Percentiles rank a stretch among this genome's conserved stretches.
These are phyloP conservation scores for Penicillium decumbens DNA, from an alignment of 2,329 filamentous ascomycete species.

Conservation along the genomic window DNA sequence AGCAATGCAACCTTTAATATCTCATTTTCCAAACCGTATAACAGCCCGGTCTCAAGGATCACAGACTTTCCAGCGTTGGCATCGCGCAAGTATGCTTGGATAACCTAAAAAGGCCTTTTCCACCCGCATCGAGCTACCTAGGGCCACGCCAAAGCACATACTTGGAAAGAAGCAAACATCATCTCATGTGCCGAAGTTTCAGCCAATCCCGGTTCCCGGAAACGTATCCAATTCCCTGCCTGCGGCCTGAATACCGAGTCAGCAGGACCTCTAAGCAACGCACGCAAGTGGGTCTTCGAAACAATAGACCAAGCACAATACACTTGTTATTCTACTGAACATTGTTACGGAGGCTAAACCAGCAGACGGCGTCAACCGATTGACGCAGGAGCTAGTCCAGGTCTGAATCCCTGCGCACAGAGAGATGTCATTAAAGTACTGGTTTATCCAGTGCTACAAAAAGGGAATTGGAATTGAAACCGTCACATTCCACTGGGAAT, in stretches of 20 bases:
- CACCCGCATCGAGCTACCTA: too few species aligned
- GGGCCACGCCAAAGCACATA: neutral
- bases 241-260: slow-evolving; percentile 4
- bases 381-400: neutral
- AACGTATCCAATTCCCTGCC: neutral
- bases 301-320: neutral
- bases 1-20: neutral
- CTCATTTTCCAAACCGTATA: neutral
- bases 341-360: neutral
- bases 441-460: neutral
- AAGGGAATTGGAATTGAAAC: too few species aligned
- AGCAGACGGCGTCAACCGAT: neutral
- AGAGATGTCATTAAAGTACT: neutral
- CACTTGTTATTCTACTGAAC: neutral
- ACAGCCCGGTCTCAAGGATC: neutral
- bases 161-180: neutral
- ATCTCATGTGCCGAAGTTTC: neutral
- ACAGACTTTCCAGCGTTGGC: too few species aligned
- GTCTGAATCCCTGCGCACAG: neutral
- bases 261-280: slow-evolving; percentile 1
- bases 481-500: neutral
- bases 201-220: neutral
- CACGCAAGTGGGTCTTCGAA: neutral
- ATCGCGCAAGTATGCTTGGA: neutral
- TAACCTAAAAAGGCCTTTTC: neutral